phyloP scores from a whole-genome alignment of 176 grass and related monocot species.

The Themeda triandra region DNA sequence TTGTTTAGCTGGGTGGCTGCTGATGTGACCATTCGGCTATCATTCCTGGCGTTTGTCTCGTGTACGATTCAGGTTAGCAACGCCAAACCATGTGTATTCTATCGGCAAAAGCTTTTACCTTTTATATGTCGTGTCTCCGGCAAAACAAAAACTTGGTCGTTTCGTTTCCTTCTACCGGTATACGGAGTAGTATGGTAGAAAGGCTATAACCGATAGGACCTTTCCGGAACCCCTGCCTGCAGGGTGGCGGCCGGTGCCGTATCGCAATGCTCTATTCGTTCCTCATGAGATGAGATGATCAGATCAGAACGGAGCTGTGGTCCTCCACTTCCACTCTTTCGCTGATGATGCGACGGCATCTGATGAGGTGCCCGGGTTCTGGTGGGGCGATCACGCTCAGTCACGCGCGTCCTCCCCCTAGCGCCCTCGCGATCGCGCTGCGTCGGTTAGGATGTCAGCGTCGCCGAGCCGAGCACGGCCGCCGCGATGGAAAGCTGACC shows the following conservation, averaged over 20 bases:
- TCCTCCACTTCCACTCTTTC: neutral
- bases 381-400: conserved; percentile 2
- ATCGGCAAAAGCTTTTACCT: neutral
- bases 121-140: neutral
- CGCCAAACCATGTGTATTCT: neutral
- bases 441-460: conserved; percentile 43
- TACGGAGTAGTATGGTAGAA: neutral
- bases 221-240: neutral
- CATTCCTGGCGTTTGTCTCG: neutral
- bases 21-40: neutral
- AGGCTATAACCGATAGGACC: conserved; percentile 7
- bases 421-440: neutral
- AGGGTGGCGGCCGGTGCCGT: neutral
- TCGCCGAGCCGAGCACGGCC: conserved; percentile 12
- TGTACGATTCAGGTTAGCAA: neutral
- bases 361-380: conserved; percentile 22
- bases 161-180: neutral
- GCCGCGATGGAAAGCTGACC: neutral
- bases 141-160: neutral
- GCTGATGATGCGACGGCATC: neutral
- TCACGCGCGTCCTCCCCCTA: neutral
- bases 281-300: neutral
- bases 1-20: neutral
- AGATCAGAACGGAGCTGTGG: neutral
- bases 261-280: neutral